A percentile compares a stretch with the other conserved stretches of the same genome.
phyloP scores from a whole-genome alignment of 352 stramenopile genomes.

The Thalassiosira exigua region DNA sequence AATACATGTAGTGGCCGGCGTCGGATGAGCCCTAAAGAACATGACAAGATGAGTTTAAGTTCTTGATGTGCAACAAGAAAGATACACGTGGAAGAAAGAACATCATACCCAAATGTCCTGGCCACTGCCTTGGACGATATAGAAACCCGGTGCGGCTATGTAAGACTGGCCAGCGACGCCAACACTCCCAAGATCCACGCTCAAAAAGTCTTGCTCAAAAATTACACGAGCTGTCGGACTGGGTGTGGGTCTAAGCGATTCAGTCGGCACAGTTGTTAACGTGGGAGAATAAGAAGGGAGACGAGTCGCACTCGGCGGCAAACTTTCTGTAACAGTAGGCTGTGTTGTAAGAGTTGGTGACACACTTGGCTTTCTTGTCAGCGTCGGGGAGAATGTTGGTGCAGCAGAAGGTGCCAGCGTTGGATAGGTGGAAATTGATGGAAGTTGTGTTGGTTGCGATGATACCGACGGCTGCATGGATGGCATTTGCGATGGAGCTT shows the following conservation, averaged over 20 bases:
- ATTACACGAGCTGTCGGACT: conserved; percentile 16
- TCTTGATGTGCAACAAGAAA: too few relatives aligned
- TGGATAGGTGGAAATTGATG: too few relatives aligned
- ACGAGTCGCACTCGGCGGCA: too few relatives aligned
- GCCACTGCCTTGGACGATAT: conserved; percentile 37
- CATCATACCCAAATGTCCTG: conserved; percentile 33
- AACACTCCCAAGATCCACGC: too few relatives aligned
- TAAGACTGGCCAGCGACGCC: too few relatives aligned
- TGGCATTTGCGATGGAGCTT: conserved; percentile 48
- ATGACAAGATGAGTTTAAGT: too few relatives aligned
- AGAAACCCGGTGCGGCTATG: too few relatives aligned
- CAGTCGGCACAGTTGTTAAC: conserved; percentile 19
- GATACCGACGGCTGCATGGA: too few relatives aligned
- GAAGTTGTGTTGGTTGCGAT: too few relatives aligned
- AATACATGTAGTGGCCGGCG: conserved; percentile 57
- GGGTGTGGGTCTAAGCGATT: conserved; percentile 24
- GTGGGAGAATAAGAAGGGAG: conserved; percentile 12
- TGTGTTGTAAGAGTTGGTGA: conserved; percentile 21
- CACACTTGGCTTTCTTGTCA: conserved; percentile 16
- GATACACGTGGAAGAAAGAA: conserved; percentile 57
- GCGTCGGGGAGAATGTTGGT: conserved; percentile 34
- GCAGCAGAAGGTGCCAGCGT: conserved; percentile 31
- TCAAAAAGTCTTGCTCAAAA: conserved; percentile 40
- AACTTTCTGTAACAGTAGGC: conserved; percentile 25
- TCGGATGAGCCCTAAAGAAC: conserved; percentile 17